A percentile compares a stretch with the other conserved stretches of the same genome.
These are phyloP conservation scores for Camellia oleifera DNA, from an alignment of 179 eudicot genomes.

Conservation along the genomic window DNA sequence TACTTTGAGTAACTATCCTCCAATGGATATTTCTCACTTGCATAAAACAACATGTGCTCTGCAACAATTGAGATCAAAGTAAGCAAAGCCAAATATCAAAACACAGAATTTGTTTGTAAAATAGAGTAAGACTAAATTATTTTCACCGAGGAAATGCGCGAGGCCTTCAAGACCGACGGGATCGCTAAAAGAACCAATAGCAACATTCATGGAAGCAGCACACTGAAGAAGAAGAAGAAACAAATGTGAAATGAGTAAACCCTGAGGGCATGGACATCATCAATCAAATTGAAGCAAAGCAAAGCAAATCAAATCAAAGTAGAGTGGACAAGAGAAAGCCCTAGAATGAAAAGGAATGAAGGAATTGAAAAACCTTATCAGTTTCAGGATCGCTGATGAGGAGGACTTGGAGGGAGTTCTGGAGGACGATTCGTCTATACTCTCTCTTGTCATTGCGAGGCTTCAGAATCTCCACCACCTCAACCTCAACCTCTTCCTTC, in stretches of 20 bases:
- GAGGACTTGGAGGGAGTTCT: constrained; percentile 71
- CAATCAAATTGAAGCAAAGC: background rate
- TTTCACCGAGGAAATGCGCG: constrained; percentile 86
- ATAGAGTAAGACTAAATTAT: background rate
- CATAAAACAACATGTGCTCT: constrained; percentile 98
- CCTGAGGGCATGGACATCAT: background rate
- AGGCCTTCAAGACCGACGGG: constrained; percentile 90
- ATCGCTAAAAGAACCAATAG: constrained; percentile 77
- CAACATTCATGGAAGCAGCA: constrained; percentile 89
- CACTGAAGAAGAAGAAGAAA: constrained; percentile 39
- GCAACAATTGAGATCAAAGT: constrained; percentile 25
- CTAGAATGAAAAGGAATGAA: background rate
- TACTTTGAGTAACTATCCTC: constrained; percentile 96
- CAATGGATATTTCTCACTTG: constrained; percentile 91
- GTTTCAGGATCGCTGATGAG: constrained; percentile 88
- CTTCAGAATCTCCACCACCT: constrained; percentile 41
- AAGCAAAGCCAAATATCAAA: background rate
- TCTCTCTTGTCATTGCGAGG: constrained; percentile 77
- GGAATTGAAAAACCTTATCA: constrained; percentile 57
- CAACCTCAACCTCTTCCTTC: background rate
- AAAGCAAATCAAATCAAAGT: background rate
- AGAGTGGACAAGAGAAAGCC: background rate
- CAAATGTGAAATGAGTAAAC: background rate
- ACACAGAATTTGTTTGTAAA: background rate
- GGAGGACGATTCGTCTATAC: constrained; percentile 62